Evolutionary conservation across 164 flowering plant species (phyloP).

Genomic region (Dillenia suffruticosa): DNA sequence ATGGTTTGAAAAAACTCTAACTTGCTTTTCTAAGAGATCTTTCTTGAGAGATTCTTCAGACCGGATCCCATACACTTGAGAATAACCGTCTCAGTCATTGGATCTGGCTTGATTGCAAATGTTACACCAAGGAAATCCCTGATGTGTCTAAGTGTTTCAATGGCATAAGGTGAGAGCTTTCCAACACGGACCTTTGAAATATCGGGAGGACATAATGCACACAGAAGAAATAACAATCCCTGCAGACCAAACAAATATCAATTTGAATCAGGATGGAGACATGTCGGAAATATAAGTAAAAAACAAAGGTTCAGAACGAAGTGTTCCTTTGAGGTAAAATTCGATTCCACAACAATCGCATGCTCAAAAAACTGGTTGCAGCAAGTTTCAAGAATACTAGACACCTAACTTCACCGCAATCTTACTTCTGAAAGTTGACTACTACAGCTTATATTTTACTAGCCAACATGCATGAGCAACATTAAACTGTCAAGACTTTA

Average conservation of each 20-base stretch:
- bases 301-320: too few species aligned
- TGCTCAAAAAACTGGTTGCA: too few species aligned
- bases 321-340: too few species aligned
- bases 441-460: too few species aligned
- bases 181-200: constrained; percentile 89
- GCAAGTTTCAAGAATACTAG: too few species aligned
- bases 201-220: constrained; percentile 82
- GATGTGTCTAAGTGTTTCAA: constrained; percentile 75
- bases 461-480: too few species aligned
- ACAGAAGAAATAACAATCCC: constrained; percentile 86
- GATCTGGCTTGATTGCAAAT: constrained; percentile 73
- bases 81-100: constrained; percentile 59
- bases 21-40: constrained; percentile 38
- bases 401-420: too few species aligned
- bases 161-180: constrained; percentile 76
- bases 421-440: too few species aligned
- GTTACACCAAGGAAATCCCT: constrained; percentile 70
- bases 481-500: too few species aligned
- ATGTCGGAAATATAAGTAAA: too few species aligned
- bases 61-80: constrained; percentile 82
- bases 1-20: not conserved
- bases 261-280: too few species aligned
- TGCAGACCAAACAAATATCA: constrained; percentile 19
- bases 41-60: constrained; percentile 71
- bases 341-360: too few species aligned